phyloP scores from a whole-genome alignment of 164 flowering plant genomes.

The Houttuynia cordata region DNA sequence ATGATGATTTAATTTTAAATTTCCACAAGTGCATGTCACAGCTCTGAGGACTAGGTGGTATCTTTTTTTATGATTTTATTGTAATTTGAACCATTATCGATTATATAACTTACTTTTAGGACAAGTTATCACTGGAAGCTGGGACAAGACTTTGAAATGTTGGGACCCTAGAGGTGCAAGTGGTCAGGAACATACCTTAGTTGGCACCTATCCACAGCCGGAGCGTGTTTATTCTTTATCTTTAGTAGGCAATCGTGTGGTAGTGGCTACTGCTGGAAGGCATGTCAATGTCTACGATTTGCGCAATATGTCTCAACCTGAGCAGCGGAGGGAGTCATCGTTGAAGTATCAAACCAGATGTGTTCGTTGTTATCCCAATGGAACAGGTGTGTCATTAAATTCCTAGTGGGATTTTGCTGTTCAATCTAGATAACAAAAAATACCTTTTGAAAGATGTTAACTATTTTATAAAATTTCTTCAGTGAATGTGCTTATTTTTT shows the following conservation, averaged over 20 bases:
- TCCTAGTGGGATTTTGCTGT: neutral
- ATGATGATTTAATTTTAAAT: too few relatives aligned
- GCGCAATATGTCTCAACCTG: constrained; percentile 98
- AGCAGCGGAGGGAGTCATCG: constrained; percentile 94
- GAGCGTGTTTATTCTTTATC: constrained; percentile 98
- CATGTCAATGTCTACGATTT: constrained; percentile 95
- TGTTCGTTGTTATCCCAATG: constrained; percentile 95
- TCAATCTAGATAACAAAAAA: too few relatives aligned
- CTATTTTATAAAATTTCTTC: too few relatives aligned
- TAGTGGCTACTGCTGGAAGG: constrained; percentile 98
- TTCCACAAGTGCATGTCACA: too few relatives aligned
- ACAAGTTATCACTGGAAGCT: constrained; percentile 93
- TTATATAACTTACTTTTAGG: constrained; percentile 27
- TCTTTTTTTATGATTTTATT: too few relatives aligned
- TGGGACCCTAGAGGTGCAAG: constrained; percentile 99
- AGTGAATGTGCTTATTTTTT: too few relatives aligned
- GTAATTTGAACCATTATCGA: too few relatives aligned
- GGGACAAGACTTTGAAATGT: constrained; percentile 96
- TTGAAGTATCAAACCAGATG: constrained; percentile 97
- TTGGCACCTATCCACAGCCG: constrained; percentile 85
- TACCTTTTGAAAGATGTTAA: too few relatives aligned
- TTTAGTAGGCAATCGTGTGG: constrained; percentile 83
- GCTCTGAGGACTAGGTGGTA: too few relatives aligned
- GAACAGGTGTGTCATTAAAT: constrained; percentile 55
- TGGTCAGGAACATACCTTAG: constrained; percentile 82